phyloP scores from a whole-genome alignment of 2,329 filamentous ascomycete genomes.

The Colletotrichum ledebouriae region DNA sequence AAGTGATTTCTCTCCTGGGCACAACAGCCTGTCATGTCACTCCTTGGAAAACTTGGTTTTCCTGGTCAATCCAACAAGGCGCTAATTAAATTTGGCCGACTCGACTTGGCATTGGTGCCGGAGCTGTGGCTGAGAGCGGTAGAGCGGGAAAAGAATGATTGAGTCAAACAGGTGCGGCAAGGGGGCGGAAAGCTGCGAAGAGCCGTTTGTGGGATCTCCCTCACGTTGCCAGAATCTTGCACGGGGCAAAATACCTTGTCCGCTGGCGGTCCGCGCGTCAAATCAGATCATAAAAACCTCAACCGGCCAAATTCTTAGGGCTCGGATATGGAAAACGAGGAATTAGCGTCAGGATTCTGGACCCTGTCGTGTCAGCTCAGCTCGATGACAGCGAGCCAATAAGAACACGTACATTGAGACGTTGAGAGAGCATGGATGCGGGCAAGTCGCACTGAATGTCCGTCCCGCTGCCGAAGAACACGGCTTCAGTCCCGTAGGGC shows the following conservation, averaged over 20 bases:
- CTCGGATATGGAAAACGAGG: slow-evolving; percentile 40
- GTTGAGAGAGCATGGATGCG: slow-evolving; percentile 1
- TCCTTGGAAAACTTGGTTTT: slow-evolving; percentile 13
- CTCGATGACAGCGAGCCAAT: slow-evolving; percentile 22
- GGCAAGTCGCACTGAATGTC: slow-evolving; percentile 29
- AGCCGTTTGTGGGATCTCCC: slow-evolving; percentile 13
- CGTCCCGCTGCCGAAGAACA: slow-evolving; percentile 21
- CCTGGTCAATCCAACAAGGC: slow-evolving; percentile 18
- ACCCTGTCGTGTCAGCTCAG: slow-evolving; percentile 33
- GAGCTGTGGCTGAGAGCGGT: slow-evolving; percentile 9
- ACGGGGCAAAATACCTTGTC: slow-evolving; percentile 17
- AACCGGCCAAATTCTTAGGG: slow-evolving; percentile 30
- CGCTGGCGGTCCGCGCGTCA: slow-evolving; percentile 13
- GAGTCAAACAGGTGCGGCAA: background rate
- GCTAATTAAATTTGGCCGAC: background rate
- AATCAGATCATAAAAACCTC: slow-evolving; percentile 26
- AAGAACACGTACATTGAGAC: slow-evolving; percentile 5
- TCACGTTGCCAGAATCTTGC: background rate
- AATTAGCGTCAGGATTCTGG: slow-evolving; percentile 26
- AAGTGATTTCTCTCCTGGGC: slow-evolving; percentile 12
- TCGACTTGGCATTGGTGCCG: slow-evolving; percentile 20
- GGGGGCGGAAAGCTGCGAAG: slow-evolving; percentile 3
- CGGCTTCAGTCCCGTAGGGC: background rate
- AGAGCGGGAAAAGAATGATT: slow-evolving; percentile 3
- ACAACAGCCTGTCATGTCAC: slow-evolving; percentile 16